Evolutionary conservation across 805 yeast genomes (phyloP).

Genomic region (Wickerhamiella sergipiensis): DNA sequence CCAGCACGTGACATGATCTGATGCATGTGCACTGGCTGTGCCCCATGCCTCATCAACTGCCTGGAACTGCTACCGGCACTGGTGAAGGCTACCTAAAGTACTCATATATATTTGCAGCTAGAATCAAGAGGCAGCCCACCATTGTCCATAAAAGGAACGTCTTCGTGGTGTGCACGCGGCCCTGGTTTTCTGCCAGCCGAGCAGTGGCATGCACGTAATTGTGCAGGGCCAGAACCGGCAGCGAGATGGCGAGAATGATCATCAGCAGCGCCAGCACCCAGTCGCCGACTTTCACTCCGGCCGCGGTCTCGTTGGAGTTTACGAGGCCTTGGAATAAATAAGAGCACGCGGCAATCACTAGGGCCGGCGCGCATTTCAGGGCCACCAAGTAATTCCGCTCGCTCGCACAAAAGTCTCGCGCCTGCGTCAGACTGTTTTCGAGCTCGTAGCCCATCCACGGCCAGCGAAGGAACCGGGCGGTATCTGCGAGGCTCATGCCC

Average conservation of each 20-base stretch:
- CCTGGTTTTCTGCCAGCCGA: not conserved
- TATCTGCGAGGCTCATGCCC: not conserved
- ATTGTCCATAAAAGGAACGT: not conserved
- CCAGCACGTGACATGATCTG: not conserved
- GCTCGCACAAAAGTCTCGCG: not conserved
- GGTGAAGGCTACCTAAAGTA: not conserved
- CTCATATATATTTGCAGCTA: not conserved
- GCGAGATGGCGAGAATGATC: constrained; percentile 10
- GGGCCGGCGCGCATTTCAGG: not conserved
- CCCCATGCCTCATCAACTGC: no score
- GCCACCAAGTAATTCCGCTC: not conserved
- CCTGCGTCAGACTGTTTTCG: not conserved
- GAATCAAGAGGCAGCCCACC: not conserved
- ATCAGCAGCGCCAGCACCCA: constrained; percentile 10
- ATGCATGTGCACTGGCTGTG: not conserved
- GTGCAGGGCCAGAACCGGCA: constrained; percentile 14
- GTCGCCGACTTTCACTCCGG: not conserved
- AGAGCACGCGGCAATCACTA: not conserved
- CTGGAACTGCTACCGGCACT: no score
- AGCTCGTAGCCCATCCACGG: not conserved
- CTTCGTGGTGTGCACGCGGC: not conserved
- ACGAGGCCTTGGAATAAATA: not conserved
- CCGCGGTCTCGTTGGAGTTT: not conserved
- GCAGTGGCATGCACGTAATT: constrained; percentile 14
- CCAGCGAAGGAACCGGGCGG: not conserved